Conservation (phyloP, 148 eudicot genomes). For the Rhododendron henanense region DNA sequence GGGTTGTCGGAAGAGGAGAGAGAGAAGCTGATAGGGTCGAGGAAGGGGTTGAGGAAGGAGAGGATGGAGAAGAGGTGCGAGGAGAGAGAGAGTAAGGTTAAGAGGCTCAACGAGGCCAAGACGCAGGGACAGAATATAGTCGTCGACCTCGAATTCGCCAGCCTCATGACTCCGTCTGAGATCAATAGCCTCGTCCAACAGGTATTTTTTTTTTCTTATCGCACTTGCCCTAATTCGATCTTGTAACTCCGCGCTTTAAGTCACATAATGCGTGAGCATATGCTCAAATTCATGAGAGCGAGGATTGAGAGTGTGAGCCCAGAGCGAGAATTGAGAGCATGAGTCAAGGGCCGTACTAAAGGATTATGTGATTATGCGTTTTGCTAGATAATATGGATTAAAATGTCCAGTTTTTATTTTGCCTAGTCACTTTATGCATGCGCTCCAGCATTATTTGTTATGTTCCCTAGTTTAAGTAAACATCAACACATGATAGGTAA, state of each 20-base stretch:
- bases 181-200: conserved; percentile 81
- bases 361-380: neutral
- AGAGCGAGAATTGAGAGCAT: neutral
- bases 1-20: conserved; percentile 58
- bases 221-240: neutral
- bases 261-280: no score
- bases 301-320: neutral
- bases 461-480: neutral
- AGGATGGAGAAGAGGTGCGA: conserved; percentile 59
- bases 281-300: neutral
- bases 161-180: conserved; percentile 66
- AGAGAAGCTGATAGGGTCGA: conserved; percentile 46
- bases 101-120: conserved; percentile 48
- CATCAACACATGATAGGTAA: neutral
- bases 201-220: conserved; percentile 23
- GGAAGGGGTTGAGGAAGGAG: conserved; percentile 50
- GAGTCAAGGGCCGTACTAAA: neutral
- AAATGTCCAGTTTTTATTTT: no score
- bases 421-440: neutral
- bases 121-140: conserved; percentile 63
- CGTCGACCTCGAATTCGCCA: conserved; percentile 66
- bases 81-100: conserved; percentile 48
- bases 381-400: neutral
- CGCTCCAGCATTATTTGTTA: neutral
- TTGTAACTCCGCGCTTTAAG: neutral